These are phyloP conservation scores for Candolleomyces aberdarensis DNA, from an alignment of 768 basidiomycete genomes.

Conservation along the genomic window DNA sequence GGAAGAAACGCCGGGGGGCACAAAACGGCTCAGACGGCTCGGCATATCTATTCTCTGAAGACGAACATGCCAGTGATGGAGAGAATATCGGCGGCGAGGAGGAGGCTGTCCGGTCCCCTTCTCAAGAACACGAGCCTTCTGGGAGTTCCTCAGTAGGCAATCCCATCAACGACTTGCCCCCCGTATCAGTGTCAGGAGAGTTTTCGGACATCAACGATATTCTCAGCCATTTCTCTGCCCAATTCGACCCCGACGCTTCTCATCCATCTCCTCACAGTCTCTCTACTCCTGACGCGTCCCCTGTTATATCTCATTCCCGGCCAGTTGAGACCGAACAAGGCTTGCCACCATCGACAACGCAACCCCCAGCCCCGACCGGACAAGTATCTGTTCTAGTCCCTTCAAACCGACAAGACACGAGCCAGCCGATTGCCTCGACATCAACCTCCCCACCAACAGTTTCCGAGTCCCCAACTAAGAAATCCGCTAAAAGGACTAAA, in stretches of 20 bases:
- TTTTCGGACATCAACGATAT: conserved; percentile 78
- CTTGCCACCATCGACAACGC: conserved; percentile 17
- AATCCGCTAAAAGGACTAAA: conserved; percentile 34
- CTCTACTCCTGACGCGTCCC: conserved; percentile 45
- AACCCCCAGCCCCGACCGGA: conserved; percentile 9
- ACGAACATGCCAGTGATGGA: conserved; percentile 41
- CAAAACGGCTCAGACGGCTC: conserved; percentile 46
- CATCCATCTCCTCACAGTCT: conserved; percentile 38
- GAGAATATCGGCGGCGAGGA: conserved; percentile 33
- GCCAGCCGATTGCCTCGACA: conserved; percentile 50
- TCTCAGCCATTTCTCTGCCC: conserved; percentile 66
- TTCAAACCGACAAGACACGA: conserved; percentile 27
- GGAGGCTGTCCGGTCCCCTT: conserved; percentile 23
- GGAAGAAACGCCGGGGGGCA: conserved; percentile 30
- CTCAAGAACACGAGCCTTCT: conserved; percentile 32
- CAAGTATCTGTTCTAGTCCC: conserved; percentile 32
- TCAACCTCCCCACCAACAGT: conserved; percentile 31
- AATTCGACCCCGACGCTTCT: conserved; percentile 58
- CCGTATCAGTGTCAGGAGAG: conserved; percentile 52
- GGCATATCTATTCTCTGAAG: conserved; percentile 54
- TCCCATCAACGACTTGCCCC: conserved; percentile 41
- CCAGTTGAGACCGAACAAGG: conserved; percentile 23
- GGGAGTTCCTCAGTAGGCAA: conserved; percentile 24
- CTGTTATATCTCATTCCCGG: conserved; percentile 44
- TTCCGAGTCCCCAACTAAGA: conserved; percentile 21